Conservation (phyloP, 768 basidiomycete species). For the Austroboletus eburneus region DNA sequence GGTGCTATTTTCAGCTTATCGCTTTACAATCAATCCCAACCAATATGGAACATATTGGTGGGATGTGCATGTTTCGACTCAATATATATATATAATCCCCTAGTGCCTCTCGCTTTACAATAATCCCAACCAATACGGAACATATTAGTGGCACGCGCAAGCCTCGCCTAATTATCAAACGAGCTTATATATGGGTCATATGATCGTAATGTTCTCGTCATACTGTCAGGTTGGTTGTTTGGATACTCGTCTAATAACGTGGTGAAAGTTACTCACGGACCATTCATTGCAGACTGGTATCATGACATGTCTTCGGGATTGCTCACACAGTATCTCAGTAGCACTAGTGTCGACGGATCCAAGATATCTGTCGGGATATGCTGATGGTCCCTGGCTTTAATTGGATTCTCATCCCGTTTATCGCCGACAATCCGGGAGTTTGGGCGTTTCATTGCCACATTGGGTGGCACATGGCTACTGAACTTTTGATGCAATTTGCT, state of each 20-base stretch:
- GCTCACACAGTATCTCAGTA: conserved; percentile 29
- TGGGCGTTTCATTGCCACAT: conserved; percentile 47
- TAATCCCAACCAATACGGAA: conserved; percentile 41
- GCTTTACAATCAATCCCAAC: conserved; percentile 38
- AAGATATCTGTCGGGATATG: conserved; percentile 42
- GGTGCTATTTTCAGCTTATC: conserved; percentile 22
- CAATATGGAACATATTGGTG: conserved; percentile 46
- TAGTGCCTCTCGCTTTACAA: conserved; percentile 39
- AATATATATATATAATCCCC: conserved; percentile 48
- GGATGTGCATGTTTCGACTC: conserved; percentile 32
- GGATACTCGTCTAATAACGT: no score
- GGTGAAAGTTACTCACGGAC: no score
- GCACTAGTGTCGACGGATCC: conserved; percentile 22
- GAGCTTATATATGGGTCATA: conserved; percentile 32
- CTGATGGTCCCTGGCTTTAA: conserved; percentile 42
- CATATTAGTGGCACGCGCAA: conserved; percentile 45
- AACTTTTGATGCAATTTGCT: conserved; percentile 39
- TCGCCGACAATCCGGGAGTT: conserved; percentile 41
- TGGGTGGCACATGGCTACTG: conserved; percentile 38
- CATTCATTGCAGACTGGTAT: conserved; percentile 29
- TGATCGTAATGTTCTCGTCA: conserved; percentile 38
- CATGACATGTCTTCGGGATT: conserved; percentile 28
- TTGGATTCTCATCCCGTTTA: conserved; percentile 37
- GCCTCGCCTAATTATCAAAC: conserved; percentile 32
- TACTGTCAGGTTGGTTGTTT: conserved; percentile 30